A percentile compares a stretch with the other conserved stretches of the same genome.
phyloP scores from a whole-genome alignment of 768 basidiomycete species.

The Megacollybia marginata region DNA sequence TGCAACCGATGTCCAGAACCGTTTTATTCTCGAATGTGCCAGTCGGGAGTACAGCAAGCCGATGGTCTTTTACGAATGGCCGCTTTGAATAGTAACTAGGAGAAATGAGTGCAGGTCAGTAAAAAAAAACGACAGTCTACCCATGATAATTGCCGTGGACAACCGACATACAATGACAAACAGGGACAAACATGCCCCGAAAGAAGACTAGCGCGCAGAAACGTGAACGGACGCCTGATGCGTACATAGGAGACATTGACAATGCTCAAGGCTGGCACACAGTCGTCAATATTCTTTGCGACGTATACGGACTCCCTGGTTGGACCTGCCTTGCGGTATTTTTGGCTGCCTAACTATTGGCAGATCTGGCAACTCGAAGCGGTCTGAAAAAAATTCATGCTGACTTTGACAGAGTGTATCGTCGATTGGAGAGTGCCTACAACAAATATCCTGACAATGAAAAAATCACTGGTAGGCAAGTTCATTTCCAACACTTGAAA shows the following conservation, averaged over 20 bases:
- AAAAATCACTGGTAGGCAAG: slow-evolving; percentile 22
- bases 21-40: slow-evolving; percentile 44
- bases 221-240: slow-evolving; percentile 7
- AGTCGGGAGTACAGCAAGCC: slow-evolving; percentile 54
- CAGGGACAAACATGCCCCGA: no score
- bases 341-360: background rate
- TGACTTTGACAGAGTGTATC: slow-evolving; percentile 46
- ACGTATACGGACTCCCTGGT: slow-evolving; percentile 50
- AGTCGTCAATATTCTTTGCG: slow-evolving; percentile 40
- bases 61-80: slow-evolving; percentile 49
- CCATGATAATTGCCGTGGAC: slow-evolving; percentile 72
- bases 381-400: slow-evolving; percentile 59
- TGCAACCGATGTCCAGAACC: slow-evolving; percentile 83
- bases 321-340: slow-evolving; percentile 6
- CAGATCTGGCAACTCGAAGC: slow-evolving; percentile 48
- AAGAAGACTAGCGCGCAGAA: no score
- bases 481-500: background rate
- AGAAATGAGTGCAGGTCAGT: background rate
- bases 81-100: slow-evolving; percentile 74
- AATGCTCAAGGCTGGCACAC: slow-evolving; percentile 41
- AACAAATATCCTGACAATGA: slow-evolving; percentile 33
- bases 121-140: slow-evolving; percentile 21
- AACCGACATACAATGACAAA: slow-evolving; percentile 16
- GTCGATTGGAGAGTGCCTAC: slow-evolving; percentile 43
- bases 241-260: slow-evolving; percentile 37